A percentile compares a stretch with the other conserved stretches of the same genome.
Evolutionary conservation across 139 green algal genomes (phyloP).

Genomic region (Edaphochlamys debaryana): DNA sequence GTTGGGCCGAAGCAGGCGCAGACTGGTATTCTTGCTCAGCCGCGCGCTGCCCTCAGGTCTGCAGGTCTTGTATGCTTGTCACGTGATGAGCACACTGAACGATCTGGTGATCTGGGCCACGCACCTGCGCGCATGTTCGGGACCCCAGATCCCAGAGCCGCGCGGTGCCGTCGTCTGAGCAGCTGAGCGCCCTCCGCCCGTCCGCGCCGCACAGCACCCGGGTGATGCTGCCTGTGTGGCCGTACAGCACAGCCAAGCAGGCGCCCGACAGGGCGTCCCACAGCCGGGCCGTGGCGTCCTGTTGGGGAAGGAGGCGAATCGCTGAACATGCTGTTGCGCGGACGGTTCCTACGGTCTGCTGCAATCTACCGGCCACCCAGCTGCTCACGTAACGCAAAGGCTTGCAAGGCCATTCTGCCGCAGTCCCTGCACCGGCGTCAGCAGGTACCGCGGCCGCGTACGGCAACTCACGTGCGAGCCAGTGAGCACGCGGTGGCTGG

Average conservation of each 20-base stretch:
- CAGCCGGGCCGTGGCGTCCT: conserved; percentile 63
- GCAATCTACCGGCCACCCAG: neutral
- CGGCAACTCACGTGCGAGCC: conserved; percentile 7
- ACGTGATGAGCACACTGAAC: too few relatives aligned
- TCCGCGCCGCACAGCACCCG: conserved; percentile 25
- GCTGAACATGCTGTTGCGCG: too few relatives aligned
- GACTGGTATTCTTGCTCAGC: too few relatives aligned
- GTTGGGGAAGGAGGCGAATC: too few relatives aligned
- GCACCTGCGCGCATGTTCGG: conserved; percentile 31
- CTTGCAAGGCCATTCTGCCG: too few relatives aligned
- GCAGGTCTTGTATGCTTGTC: too few relatives aligned
- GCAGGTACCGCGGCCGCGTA: neutral
- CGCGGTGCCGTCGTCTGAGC: conserved; percentile 73
- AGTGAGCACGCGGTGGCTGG: conserved; percentile 12
- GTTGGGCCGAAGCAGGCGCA: too few relatives aligned
- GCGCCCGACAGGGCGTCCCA: conserved; percentile 60
- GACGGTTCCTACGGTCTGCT: too few relatives aligned
- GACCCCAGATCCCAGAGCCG: conserved; percentile 69
- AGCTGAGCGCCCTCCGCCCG: conserved; percentile 60
- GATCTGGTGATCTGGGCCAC: neutral
- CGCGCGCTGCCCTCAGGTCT: too few relatives aligned
- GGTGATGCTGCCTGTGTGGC: conserved; percentile 44
- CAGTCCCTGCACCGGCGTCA: too few relatives aligned
- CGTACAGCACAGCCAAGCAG: conserved; percentile 60
- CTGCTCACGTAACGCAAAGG: too few relatives aligned